These are phyloP conservation scores for Entomortierella chlamydospora DNA, from an alignment of 192 early-diverging fungal genomes.

Conservation along the genomic window DNA sequence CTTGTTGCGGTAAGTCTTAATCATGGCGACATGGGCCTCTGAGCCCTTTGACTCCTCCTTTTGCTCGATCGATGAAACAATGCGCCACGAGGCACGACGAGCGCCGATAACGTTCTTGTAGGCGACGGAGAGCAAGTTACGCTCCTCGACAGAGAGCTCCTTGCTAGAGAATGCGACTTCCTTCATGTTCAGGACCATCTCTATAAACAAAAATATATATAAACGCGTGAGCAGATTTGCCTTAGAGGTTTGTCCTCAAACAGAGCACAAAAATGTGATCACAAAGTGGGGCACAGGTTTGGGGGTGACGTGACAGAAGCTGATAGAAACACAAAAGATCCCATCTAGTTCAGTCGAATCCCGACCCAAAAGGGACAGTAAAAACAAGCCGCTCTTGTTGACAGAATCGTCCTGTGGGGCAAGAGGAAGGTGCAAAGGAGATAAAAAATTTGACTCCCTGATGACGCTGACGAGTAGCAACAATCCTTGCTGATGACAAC, in stretches of 20 bases:
- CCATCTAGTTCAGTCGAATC: neutral
- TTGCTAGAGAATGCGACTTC: constrained; percentile 67
- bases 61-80: constrained; percentile 99
- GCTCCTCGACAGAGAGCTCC: constrained; percentile 98
- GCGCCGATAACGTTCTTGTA: constrained; percentile 99
- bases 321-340: neutral
- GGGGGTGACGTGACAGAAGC: constrained; percentile 10
- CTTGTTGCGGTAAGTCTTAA: constrained; percentile 94
- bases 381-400: neutral
- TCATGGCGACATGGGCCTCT: constrained; percentile 88
- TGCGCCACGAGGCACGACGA: constrained; percentile 98
- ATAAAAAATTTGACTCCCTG: neutral
- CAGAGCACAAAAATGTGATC: neutral
- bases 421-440: neutral
- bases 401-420: neutral
- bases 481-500: too few species aligned
- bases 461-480: neutral
- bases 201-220: constrained; percentile 28
- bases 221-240: neutral
- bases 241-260: neutral
- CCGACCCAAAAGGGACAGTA: neutral
- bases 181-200: constrained; percentile 88
- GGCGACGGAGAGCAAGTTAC: constrained; percentile 97
- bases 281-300: neutral
- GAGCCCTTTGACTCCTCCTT: constrained; percentile 98